phyloP scores from a whole-genome alignment of 345 rosid species.

The Eutrema japonicum region DNA sequence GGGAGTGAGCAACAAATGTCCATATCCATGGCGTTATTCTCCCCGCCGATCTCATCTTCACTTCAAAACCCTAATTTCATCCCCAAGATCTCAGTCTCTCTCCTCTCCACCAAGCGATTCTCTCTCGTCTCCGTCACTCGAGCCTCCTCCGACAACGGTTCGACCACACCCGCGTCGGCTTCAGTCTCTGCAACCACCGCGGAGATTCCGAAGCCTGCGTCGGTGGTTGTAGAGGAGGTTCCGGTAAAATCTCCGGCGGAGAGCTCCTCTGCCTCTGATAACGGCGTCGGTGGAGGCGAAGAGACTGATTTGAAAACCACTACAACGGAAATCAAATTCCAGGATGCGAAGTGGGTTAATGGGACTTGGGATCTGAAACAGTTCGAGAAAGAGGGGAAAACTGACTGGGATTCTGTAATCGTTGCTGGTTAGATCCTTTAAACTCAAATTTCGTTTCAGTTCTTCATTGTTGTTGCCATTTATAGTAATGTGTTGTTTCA shows the following conservation, averaged over 20 bases:
- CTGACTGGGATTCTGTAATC: conserved; percentile 93
- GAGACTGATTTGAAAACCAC: conserved; percentile 30
- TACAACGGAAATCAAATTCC: conserved; percentile 47
- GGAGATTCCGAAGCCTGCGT: conserved; percentile 33
- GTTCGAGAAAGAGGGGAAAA: conserved; percentile 69
- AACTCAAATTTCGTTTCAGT: background rate
- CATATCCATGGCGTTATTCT: conserved; percentile 63
- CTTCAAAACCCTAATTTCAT: conserved; percentile 46
- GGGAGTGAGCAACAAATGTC: conserved; percentile 46
- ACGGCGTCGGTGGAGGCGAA: conserved; percentile 28
- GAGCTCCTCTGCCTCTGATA: conserved; percentile 37
- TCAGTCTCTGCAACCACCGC: conserved; percentile 45
- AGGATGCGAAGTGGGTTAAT: conserved; percentile 71
- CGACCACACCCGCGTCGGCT: conserved; percentile 49
- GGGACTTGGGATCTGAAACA: conserved; percentile 95
- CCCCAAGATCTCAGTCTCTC: conserved; percentile 45
- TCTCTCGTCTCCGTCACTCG: conserved; percentile 44
- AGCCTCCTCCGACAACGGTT: conserved; percentile 63
- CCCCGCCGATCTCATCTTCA: conserved; percentile 50
- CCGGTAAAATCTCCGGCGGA: conserved; percentile 19
- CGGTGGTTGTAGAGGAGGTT: conserved; percentile 6
- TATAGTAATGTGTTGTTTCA: background rate
- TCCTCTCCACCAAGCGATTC: conserved; percentile 49
- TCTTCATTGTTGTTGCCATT: background rate
- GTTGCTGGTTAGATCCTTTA: conserved; percentile 72